phyloP scores from a whole-genome alignment of 306 rosid species.

The Vigna mungo region DNA sequence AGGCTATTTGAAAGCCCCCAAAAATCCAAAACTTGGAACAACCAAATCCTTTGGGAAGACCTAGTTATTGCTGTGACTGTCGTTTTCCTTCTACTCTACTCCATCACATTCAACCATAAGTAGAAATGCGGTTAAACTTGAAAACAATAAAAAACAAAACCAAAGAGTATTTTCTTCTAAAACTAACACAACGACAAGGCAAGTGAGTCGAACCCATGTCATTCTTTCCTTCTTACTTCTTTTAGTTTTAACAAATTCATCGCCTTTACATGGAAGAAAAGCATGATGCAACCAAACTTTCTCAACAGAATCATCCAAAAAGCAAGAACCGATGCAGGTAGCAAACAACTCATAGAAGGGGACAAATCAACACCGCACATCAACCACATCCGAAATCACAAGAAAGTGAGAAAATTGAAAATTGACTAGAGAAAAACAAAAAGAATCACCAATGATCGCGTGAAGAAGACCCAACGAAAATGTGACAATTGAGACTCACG shows the following conservation, averaged over 20 bases:
- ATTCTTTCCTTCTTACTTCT: too few relatives aligned
- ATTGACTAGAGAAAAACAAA: not conserved
- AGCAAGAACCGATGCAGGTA: slow-evolving; percentile 30
- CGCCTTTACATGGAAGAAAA: not conserved
- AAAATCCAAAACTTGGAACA: not conserved
- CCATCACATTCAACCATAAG: not conserved
- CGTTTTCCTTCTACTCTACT: not conserved
- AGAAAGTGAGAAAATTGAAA: not conserved
- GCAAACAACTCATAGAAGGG: not conserved
- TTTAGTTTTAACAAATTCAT: not conserved
- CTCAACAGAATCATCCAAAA: not conserved
- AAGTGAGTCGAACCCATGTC: not conserved
- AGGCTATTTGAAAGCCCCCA: not conserved
- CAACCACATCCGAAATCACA: not conserved
- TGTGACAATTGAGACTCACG: slow-evolving; percentile 12
- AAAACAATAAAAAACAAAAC: not conserved
- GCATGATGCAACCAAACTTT: too few relatives aligned
- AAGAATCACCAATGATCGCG: slow-evolving; percentile 33
- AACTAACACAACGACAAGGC: not conserved
- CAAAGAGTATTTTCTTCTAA: too few relatives aligned
- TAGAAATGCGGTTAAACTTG: not conserved
- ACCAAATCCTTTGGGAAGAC: not conserved
- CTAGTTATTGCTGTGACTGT: not conserved
- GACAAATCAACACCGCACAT: not conserved
- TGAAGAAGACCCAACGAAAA: not conserved